These are phyloP conservation scores for Lentithecium fluviatile DNA, from an alignment of 495 filamentous ascomycete species.

Conservation along the genomic window DNA sequence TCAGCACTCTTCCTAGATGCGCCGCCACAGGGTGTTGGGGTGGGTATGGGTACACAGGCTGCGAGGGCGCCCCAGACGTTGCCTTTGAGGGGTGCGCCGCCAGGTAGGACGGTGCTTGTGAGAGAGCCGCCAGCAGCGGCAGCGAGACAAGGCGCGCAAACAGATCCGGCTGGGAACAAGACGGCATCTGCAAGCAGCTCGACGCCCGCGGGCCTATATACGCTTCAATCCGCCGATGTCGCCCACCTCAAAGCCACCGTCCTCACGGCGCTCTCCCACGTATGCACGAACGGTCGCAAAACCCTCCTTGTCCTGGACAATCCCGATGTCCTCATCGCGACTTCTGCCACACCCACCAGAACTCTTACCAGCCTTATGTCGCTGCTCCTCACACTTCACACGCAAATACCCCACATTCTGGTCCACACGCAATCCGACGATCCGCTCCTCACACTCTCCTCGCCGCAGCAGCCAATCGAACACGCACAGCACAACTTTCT, in stretches of 20 bases:
- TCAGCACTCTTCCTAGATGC: slow-evolving; percentile 58
- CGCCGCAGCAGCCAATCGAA: slow-evolving; percentile 57
- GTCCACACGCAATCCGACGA: slow-evolving; percentile 60
- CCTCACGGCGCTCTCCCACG: slow-evolving; percentile 12
- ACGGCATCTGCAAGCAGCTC: too few species aligned
- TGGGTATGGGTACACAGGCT: background rate
- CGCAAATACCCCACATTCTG: slow-evolving; percentile 60
- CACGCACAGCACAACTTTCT: slow-evolving; percentile 67
- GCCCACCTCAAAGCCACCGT: slow-evolving; percentile 19
- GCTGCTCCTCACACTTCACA: slow-evolving; percentile 21
- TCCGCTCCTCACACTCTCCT: slow-evolving; percentile 52
- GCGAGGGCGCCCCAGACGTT: background rate
- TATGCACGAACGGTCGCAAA: slow-evolving; percentile 9
- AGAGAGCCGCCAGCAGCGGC: background rate
- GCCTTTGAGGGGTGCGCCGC: background rate
- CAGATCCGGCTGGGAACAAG: too few species aligned
- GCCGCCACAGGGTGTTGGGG: slow-evolving; percentile 12
- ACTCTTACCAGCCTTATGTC: slow-evolving; percentile 13
- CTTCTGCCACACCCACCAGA: slow-evolving; percentile 39
- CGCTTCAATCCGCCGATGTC: slow-evolving; percentile 23
- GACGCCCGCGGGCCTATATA: too few species aligned
- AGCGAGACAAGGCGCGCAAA: background rate
- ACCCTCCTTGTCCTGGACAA: slow-evolving; percentile 51
- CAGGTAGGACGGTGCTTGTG: slow-evolving; percentile 2
- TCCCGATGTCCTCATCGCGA: slow-evolving; percentile 53